Evolutionary conservation across 306 rosid species (phyloP), one percentile per base, ranked within the genome.

Genomic region (Trichosanthes truncata): DNA sequence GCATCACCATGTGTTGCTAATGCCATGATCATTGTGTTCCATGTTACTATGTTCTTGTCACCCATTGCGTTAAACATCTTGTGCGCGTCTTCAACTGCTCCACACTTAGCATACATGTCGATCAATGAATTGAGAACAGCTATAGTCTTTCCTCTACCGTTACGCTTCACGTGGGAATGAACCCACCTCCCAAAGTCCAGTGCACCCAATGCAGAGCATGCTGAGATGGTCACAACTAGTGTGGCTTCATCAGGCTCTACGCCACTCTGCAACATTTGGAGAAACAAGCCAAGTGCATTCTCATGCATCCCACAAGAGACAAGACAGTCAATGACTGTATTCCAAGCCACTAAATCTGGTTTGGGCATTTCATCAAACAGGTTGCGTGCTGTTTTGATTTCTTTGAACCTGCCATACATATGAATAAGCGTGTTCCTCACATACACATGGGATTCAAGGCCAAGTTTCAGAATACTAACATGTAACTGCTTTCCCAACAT

Each of bases 21-120:
- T 29, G 91, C 90, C 14, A 88, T 84, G 83, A 93, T 90, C 91
- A 91, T 93, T n/a, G 89, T 79, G 80, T 93, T 91, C 96, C 96
- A 93, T 1, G 96, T 89, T 53, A 93, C 81, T n/a, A 84, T 17
- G 72, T 80, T 83, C 90, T 87, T 91, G 84, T 77, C 51, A 43
- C 84, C 85, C 85, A 85, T 84, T 49, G 38, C 41, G 35, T 78
- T 23, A 53, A 91, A 91, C 9, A 72, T 80, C 33, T 77, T 74
- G 6, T 21, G 80, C 3, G 98, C 93, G 36, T 93, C 91, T 49
- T 91, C 97, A 33, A 93, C 79, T 5, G 88, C 91, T 71, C 98
- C 98, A 36, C 98, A 90, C 82, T 91, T 90, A 0, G 90, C 90
- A 26, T 90, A 93, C 93, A 93, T 90, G 86, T 86, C 91, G 38